phyloP scores from a whole-genome alignment of 2,329 filamentous ascomycete genomes.

The Colletotrichum incanum region DNA sequence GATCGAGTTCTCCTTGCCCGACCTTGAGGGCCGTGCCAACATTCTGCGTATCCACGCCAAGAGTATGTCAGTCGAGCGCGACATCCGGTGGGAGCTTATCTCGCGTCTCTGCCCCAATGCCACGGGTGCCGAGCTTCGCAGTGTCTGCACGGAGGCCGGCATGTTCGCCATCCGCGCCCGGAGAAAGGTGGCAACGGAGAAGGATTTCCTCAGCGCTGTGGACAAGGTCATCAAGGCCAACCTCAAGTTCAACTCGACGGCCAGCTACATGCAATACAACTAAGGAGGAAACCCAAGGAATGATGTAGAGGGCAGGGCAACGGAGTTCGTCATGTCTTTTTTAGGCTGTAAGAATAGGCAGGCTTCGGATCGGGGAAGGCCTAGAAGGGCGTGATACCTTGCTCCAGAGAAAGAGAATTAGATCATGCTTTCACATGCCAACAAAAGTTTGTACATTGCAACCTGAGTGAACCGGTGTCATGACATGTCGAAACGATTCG shows the following conservation, averaged over 20 bases:
- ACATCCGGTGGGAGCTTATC: conserved; percentile 99
- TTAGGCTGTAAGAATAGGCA: conserved; percentile 48
- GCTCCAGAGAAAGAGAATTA: conserved; percentile 42
- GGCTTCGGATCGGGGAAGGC: conserved; percentile 41
- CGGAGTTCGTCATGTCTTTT: conserved; percentile 38
- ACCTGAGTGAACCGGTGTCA: background rate
- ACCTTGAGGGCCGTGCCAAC: conserved; percentile 97
- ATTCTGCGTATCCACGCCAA: conserved; percentile 99
- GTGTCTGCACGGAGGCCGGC: conserved; percentile 96
- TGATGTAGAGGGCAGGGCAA: conserved; percentile 7
- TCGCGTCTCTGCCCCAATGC: conserved; percentile 97
- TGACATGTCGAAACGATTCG: background rate
- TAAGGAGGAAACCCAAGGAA: conserved; percentile 62
- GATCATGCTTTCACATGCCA: conserved; percentile 34
- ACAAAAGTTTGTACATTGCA: background rate
- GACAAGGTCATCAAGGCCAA: conserved; percentile 99
- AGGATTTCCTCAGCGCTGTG: conserved; percentile 97
- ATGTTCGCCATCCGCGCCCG: conserved; percentile 98
- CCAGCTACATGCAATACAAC: conserved; percentile 99
- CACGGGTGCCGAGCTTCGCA: conserved; percentile 94
- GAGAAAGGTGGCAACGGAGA: conserved; percentile 98
- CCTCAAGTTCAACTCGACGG: conserved; percentile 99
- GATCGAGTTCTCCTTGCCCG: conserved; percentile 98
- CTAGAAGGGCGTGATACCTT: conserved; percentile 41
- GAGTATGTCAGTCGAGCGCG: conserved; percentile 99